These are phyloP conservation scores for Xylariaceae sp. DNA, from an alignment of 2,329 filamentous ascomycete genomes.

Conservation along the genomic window DNA sequence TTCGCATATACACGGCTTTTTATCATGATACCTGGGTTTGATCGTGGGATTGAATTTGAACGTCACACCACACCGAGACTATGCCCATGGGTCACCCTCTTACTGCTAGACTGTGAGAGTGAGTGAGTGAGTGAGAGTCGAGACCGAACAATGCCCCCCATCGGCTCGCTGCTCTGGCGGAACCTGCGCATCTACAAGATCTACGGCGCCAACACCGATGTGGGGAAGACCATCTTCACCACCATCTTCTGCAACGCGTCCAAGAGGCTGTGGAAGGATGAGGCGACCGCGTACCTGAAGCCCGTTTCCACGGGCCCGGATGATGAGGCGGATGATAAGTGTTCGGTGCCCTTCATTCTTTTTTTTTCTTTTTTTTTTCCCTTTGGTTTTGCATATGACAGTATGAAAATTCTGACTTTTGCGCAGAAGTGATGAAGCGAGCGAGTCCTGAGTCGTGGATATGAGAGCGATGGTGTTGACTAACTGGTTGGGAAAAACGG, in stretches of 20 bases:
- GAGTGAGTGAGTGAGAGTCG: too few relatives aligned
- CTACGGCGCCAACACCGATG: constrained; percentile 78
- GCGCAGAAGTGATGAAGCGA: constrained; percentile 6
- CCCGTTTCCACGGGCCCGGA: constrained; percentile 72
- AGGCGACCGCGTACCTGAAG: constrained; percentile 63
- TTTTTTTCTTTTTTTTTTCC: neutral
- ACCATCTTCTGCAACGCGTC: constrained; percentile 65
- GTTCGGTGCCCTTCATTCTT: constrained; percentile 23
- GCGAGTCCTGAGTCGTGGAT: too few relatives aligned
- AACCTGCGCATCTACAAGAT: constrained; percentile 66
- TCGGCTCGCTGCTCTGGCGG: constrained; percentile 61
- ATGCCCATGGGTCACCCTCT: too few relatives aligned
- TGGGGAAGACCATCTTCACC: constrained; percentile 78
- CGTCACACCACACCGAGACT: too few relatives aligned
- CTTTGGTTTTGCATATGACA: too few relatives aligned
- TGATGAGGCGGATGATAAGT: constrained; percentile 67
- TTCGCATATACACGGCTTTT: too few relatives aligned
- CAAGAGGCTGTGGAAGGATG: constrained; percentile 38
- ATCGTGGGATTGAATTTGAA: too few relatives aligned
- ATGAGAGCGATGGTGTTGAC: too few relatives aligned
- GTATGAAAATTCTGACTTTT: constrained; percentile 2
- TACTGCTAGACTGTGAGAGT: too few relatives aligned
- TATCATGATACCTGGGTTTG: too few relatives aligned
- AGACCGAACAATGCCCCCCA: constrained; percentile 36
- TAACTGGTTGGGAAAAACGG: too few relatives aligned